phyloP scores from a whole-genome alignment of 2,329 filamentous ascomycete genomes.

The Ophiostoma tasmaniense region DNA sequence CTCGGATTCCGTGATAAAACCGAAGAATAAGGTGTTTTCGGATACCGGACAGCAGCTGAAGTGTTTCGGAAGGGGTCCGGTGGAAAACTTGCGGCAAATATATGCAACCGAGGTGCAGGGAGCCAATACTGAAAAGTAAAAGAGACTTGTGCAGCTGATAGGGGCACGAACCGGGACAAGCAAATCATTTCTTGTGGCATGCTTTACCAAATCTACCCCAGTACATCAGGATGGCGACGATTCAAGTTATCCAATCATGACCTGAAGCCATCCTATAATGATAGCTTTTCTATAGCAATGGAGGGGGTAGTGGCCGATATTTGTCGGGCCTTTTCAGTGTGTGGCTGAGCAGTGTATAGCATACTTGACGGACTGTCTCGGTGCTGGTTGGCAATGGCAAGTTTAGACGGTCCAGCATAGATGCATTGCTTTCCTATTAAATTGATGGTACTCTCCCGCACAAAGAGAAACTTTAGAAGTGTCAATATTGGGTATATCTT shows the following conservation, averaged over 20 bases:
- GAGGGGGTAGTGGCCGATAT: too few relatives aligned
- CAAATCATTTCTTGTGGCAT: background rate
- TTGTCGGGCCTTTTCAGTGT: too few relatives aligned
- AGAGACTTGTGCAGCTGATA: background rate
- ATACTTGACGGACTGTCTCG: too few relatives aligned
- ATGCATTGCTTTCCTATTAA: too few relatives aligned
- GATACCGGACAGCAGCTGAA: background rate
- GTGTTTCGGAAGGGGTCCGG: background rate
- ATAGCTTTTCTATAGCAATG: background rate
- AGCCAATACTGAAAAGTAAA: background rate
- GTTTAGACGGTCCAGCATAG: too few relatives aligned
- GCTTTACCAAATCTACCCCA: background rate
- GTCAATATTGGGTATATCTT: too few relatives aligned
- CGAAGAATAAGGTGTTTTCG: background rate
- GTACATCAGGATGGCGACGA: background rate
- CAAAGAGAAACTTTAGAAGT: too few relatives aligned
- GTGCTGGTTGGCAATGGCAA: too few relatives aligned
- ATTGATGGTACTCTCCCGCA: too few relatives aligned
- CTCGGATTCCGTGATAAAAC: too few relatives aligned
- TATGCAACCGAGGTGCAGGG: background rate
- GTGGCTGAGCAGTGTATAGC: too few relatives aligned
- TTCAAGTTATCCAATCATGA: background rate
- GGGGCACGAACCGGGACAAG: background rate
- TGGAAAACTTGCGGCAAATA: background rate
- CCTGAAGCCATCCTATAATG: background rate